Base-by-base conservation (phyloP, 306 rosid species). In the Acacia confusa region DNA sequence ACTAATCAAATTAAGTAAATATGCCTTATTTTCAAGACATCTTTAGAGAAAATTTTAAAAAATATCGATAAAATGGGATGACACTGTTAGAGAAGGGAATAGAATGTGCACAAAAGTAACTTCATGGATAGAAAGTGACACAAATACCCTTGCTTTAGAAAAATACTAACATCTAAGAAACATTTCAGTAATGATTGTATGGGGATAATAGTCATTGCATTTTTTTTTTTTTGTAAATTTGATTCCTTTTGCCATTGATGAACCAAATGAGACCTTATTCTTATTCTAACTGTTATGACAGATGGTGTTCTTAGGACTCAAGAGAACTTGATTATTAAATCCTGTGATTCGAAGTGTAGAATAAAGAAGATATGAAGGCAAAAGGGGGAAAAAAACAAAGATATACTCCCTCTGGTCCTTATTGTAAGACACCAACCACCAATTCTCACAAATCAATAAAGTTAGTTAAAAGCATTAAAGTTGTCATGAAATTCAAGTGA, bases 291-390 rank as follows among this genome's bases (percentile, higher is more conserved):
- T 52, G 19, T 75, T 48, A 25, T 53, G 24, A 66, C 60, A 41
- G 38, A 53, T 75, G 76, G 70, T 65, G 32, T 74, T 60, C 70
- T 43, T 40, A 52, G 48, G 73, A 68, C 70, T 43, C 50, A 52
- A 38, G 73, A 68, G 48, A 38, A 80, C 28, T 72, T 70, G 81
- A 81, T n/a, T 65, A 10, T 41, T 2, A 14, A 13, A 70, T 41
- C 52, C 32, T 38, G 53, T 34, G 69, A 66, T 74, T 84, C 25
- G 19, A 70, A 50, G 71, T 60, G 52, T 44, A 69, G 52, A 24
- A 47, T 32, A 71, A 45, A 20, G 30, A 24, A 4, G 48, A 68
- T 36, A n/a, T 68, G 17, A 38, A 36, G 73, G 50, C 27, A 67
- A 67, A 67, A 67, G 16, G 13, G 40, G 16, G 1, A 20, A 67